Evolutionary conservation across 2,329 filamentous ascomycete genomes (phyloP).

Genomic region (Claviceps lovelessii): DNA sequence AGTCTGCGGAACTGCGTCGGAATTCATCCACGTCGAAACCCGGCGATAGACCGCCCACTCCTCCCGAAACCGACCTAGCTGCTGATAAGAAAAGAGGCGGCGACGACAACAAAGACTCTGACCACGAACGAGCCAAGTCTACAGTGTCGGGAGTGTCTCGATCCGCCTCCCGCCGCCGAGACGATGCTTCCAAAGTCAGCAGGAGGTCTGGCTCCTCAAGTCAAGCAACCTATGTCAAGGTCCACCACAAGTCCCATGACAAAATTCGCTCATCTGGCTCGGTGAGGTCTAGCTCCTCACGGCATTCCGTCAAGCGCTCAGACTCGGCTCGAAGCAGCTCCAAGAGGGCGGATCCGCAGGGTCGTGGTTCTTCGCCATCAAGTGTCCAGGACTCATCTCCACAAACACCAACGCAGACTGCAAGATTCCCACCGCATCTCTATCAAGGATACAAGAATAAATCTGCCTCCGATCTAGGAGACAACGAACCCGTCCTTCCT

Average conservation of each 20-base stretch:
- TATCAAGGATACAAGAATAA: conserved; percentile 26
- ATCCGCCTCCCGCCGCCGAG: conserved; percentile 29
- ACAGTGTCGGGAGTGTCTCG: conserved; percentile 29
- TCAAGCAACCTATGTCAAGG: conserved; percentile 39
- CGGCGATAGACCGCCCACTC: conserved; percentile 42
- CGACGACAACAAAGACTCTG: conserved; percentile 16
- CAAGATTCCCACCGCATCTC: conserved; percentile 33
- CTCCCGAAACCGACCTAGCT: conserved; percentile 48
- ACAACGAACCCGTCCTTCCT: conserved; percentile 17
- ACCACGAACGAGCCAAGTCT: conserved; percentile 25
- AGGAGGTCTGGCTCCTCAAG: conserved; percentile 42
- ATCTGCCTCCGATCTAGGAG: conserved; percentile 20
- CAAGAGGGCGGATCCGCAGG: conserved; percentile 23
- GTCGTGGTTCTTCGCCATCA: conserved; percentile 33
- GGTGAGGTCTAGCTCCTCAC: conserved; percentile 20
- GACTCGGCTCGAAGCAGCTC: conserved; percentile 22
- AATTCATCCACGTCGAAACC: conserved; percentile 25
- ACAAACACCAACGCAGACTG: conserved; percentile 43
- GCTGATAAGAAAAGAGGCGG: conserved; percentile 25
- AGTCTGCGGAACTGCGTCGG: conserved; percentile 29
- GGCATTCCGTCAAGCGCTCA: conserved; percentile 21
- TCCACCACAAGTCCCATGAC: conserved; percentile 21
- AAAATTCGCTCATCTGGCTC: conserved; percentile 23
- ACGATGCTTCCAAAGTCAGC: conserved; percentile 38
- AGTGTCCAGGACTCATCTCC: conserved; percentile 42